Evolutionary conservation across 2,329 filamentous ascomycete genomes (phyloP).

Genomic region (Fusarium sp.): DNA sequence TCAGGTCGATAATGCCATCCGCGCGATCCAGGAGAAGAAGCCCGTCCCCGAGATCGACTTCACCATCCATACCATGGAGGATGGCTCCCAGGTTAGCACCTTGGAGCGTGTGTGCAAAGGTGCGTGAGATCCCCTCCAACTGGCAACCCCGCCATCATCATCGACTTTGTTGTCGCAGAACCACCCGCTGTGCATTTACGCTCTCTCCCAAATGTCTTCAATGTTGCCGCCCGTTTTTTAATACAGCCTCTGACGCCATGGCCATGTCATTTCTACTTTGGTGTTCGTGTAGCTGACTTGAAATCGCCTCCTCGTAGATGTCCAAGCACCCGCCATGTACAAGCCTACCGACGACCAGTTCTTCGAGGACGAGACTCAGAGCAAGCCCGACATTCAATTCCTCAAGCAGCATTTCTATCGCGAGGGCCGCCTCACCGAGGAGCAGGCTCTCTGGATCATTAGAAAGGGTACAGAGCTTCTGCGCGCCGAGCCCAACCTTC

Average conservation of each 20-base stretch:
- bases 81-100: conserved; percentile 94
- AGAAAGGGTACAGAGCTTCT: conserved; percentile 88
- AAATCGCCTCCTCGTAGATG: conserved; percentile 70
- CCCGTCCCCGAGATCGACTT: conserved; percentile 98
- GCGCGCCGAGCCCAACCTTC: conserved; percentile 89
- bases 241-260: not conserved
- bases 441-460: conserved; percentile 97
- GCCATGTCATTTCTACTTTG: conserved; percentile 1
- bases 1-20: conserved; percentile 89
- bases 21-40: conserved; percentile 94
- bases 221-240: not conserved
- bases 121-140: conserved; percentile 59
- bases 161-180: conserved; percentile 30
- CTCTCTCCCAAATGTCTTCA: not conserved
- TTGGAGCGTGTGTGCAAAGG: conserved; percentile 98
- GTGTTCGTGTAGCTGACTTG: conserved; percentile 32
- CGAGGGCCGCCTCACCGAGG: conserved; percentile 95
- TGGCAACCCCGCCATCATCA: conserved; percentile 40
- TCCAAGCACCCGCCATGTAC: conserved; percentile 95
- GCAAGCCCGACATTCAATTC: conserved; percentile 92
- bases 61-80: conserved; percentile 98
- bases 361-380: conserved; percentile 85
- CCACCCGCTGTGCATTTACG: conserved; percentile 8
- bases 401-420: conserved; percentile 99
- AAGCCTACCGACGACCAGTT: conserved; percentile 95